phyloP scores from a whole-genome alignment of 2,329 filamentous ascomycete genomes.

The Chaetomiaceae sp. region DNA sequence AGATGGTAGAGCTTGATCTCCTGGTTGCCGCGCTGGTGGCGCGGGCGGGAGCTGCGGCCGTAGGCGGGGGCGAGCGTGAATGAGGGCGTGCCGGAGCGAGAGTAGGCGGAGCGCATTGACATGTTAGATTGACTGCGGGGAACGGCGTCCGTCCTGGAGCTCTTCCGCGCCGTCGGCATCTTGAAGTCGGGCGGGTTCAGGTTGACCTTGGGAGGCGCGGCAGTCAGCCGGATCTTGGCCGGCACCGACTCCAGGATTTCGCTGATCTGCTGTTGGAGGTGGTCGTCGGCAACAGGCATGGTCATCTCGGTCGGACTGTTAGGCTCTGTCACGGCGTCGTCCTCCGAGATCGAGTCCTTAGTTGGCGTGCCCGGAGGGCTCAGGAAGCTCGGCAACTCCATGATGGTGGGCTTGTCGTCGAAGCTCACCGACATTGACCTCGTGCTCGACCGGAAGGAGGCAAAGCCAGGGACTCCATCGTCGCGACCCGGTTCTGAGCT shows the following conservation, averaged over 20 bases:
- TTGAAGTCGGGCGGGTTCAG: slow-evolving; percentile 56
- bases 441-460: slow-evolving; percentile 34
- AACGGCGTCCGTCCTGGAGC: slow-evolving; percentile 38
- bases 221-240: slow-evolving; percentile 69
- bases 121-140: slow-evolving; percentile 46
- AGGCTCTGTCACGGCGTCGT: slow-evolving; percentile 39
- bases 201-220: slow-evolving; percentile 44
- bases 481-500: slow-evolving; percentile 39
- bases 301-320: slow-evolving; percentile 34
- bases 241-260: slow-evolving; percentile 74
- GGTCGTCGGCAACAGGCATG: slow-evolving; percentile 51
- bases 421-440: slow-evolving; percentile 40
- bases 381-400: slow-evolving; percentile 38
- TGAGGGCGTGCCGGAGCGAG: slow-evolving; percentile 58
- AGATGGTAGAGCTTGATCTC: slow-evolving; percentile 93
- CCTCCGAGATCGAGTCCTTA: slow-evolving; percentile 43
- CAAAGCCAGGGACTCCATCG: slow-evolving; percentile 46
- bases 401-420: slow-evolving; percentile 43
- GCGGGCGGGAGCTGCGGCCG: slow-evolving; percentile 44
- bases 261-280: slow-evolving; percentile 74
- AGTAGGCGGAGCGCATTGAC: slow-evolving; percentile 36
- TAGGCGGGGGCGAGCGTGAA: slow-evolving; percentile 64
- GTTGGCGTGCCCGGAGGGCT: slow-evolving; percentile 40
- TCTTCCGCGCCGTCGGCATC: slow-evolving; percentile 36
- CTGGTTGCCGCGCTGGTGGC: slow-evolving; percentile 50